Evolutionary conservation across 2,329 filamentous ascomycete genomes (phyloP), one percentile per base, ranked within the genome.

Genomic region (Cyphellophora attinorum): DNA sequence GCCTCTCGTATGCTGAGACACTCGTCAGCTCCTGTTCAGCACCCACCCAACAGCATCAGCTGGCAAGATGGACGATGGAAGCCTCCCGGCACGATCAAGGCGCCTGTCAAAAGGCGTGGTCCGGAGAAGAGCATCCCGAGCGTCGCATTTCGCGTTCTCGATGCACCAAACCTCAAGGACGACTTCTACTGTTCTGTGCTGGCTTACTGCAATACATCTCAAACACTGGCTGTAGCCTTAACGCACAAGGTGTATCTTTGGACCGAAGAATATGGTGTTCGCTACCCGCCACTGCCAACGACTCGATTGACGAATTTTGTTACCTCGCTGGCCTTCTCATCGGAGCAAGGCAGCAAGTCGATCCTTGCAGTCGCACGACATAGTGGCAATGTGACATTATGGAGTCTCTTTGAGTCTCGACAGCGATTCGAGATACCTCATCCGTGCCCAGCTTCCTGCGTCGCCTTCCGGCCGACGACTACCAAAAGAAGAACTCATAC

Each of bases 101-200:
- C n/a, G n/a, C n/a, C n/a, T 11, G 19, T 31, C 15, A 19, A 19
- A 27, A 11, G 11, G 11, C 15, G 15, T 5, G 16, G 29, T 25
- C 39, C 40, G 28, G 42, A 51, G 37, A 63, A 69, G 35, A 58
- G 65, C 21, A 65, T 91, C 27, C 81, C 85, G 23, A 68, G 71
- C 5, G 72, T 81, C 12, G 84, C 86, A 4, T 93, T 93, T 62
- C 83, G 82, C 61, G 82, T 95, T 5, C 69, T 98, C 4, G 85
- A 95, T 60, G 89, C 89, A 6, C 86, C 88, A 3, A 75, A 77
- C 33, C 67, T 96, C n/a, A 77, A 85, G 37, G 86, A 96, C 50
- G 89, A 98, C 57, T 98, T 88, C 56, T 98, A 98, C 56, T 95
- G 86, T 60, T 91, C 88, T 0, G 70, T 88, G 2, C 68, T 98